Conservation (phyloP, 2,329 filamentous ascomycete species). For the Myriosclerotinia scirpicola region DNA sequence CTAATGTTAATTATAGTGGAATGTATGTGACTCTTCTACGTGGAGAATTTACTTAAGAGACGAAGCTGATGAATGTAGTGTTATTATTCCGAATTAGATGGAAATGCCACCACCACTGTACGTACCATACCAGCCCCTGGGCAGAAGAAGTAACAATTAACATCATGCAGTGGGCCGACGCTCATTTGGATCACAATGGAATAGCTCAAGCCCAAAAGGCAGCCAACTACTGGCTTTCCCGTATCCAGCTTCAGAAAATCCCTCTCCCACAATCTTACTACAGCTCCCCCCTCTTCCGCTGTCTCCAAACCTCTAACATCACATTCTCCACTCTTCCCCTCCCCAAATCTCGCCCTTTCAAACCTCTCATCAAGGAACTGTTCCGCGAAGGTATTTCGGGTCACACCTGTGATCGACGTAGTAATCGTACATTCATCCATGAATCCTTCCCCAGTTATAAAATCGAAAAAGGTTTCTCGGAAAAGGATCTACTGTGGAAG, state of each 20-base stretch:
- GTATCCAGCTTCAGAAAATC: conserved; percentile 54
- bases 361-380: conserved; percentile 61
- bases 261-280: conserved; percentile 65
- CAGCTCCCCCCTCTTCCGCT: conserved; percentile 62
- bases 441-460: conserved; percentile 52
- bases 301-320: conserved; percentile 60
- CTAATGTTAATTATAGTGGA: conserved; percentile 49
- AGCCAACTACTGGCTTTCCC: conserved; percentile 57
- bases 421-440: conserved; percentile 54
- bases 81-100: conserved; percentile 65
- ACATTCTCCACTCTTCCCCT: conserved; percentile 58
- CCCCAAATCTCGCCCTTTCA: conserved; percentile 52
- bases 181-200: conserved; percentile 59
- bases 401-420: conserved; percentile 67
- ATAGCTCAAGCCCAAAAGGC: conserved; percentile 57
- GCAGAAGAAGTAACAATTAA: not conserved
- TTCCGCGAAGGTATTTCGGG: conserved; percentile 66
- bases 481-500: conserved; percentile 54
- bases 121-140: not conserved
- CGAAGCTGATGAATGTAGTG: conserved; percentile 44
- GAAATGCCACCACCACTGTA: conserved; percentile 56
- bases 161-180: conserved; percentile 56
- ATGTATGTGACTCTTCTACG: conserved; percentile 48
- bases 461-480: conserved; percentile 62
- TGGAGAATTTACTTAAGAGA: not conserved